A percentile compares a stretch with the other conserved stretches of the same genome.
These are phyloP conservation scores for Imleria badia DNA, from an alignment of 768 basidiomycete genomes.

Conservation along the genomic window DNA sequence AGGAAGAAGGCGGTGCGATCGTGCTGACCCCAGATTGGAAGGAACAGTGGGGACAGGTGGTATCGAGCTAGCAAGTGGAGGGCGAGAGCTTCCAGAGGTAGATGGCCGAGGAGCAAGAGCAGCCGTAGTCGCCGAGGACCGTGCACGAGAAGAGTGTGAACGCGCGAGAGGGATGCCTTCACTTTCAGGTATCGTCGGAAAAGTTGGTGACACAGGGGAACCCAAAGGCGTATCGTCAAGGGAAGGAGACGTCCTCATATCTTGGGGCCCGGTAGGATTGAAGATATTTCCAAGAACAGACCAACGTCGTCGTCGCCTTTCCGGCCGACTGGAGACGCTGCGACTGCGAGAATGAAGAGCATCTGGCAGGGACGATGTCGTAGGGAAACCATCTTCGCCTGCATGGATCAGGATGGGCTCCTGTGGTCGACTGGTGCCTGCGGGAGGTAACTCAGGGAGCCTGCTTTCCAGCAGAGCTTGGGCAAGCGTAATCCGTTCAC, in stretches of 20 bases:
- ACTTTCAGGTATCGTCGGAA: constrained; percentile 19
- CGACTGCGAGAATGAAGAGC: constrained; percentile 33
- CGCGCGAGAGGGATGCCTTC: constrained; percentile 24
- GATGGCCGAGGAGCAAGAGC: constrained; percentile 31
- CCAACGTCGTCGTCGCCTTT: constrained; percentile 64
- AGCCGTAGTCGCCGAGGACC: constrained; percentile 12
- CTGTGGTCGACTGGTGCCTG: constrained; percentile 63
- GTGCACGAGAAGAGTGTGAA: constrained; percentile 26
- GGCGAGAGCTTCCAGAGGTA: constrained; percentile 32
- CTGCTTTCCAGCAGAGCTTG: constrained; percentile 80
- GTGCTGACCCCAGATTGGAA: constrained; percentile 31
- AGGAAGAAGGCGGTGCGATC: constrained; percentile 67
- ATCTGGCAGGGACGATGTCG: constrained; percentile 50
- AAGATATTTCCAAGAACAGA: constrained; percentile 60
- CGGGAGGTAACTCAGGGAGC: constrained; percentile 69
- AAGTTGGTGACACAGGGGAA: constrained; percentile 17
- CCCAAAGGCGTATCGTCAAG: constrained; percentile 19
- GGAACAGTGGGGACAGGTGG: constrained; percentile 28
- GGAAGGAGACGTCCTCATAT: constrained; percentile 29
- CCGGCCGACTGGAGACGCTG: constrained; percentile 32
- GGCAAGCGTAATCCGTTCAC: constrained; percentile 68
- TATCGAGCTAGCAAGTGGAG: constrained; percentile 19
- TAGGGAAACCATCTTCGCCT: constrained; percentile 43
- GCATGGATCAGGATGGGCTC: constrained; percentile 62
- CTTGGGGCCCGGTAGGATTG: constrained; percentile 22